Base-by-base conservation (phyloP, 2,329 filamentous ascomycete genomes). In the Macrophomina tecta region DNA sequence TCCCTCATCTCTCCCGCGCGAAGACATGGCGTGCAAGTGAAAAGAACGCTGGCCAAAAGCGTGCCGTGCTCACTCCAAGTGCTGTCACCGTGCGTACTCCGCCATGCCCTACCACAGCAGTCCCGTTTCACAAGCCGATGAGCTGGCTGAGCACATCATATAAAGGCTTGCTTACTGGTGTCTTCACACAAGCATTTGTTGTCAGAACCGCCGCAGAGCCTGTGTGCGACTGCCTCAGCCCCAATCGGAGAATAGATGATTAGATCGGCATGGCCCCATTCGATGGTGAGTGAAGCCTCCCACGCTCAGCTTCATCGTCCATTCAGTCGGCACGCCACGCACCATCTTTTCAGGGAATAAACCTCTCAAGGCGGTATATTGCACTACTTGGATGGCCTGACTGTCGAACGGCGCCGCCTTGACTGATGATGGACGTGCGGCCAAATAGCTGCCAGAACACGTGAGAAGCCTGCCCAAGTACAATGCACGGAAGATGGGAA, bases 171-270 rank as follows among this genome's bases (percentile, higher is more conserved):
- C 55, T 58, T 45, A 58, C 55, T 14, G 38, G 30, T 34, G 3
- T 32, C 55, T 23, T 23, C 32, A 36, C 38, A 8, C 23, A 45
- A 12, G n/a, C 6, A 28, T 16, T 18, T 9, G n/a, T 2, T 16
- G 34, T 5, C 14, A 14, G 11, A 6, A 52, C 34, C 34, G 28
- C 12, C 5, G 16, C n/a, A 34, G 16, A 34, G 49, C 30, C 30
- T 32, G 5, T n/a, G 5, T 11, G 11, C 28, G 28, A 30, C 9
- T 3, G 9, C 7, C 6, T 38, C 36, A 46, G 4, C 40, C 40
- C 34, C 55, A 60, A 60, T 60, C 55, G 38, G 55, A 30, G 38
- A 46, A 46, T 34, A 45, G 38, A 34, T 32, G 38, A 34, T 45
- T 60, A 45, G 14, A 28, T 18, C 38, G 7, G 12, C 8, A 60